phyloP scores from a whole-genome alignment of 2,329 filamentous ascomycete genomes.

The Beauveria rudraprayagi region DNA sequence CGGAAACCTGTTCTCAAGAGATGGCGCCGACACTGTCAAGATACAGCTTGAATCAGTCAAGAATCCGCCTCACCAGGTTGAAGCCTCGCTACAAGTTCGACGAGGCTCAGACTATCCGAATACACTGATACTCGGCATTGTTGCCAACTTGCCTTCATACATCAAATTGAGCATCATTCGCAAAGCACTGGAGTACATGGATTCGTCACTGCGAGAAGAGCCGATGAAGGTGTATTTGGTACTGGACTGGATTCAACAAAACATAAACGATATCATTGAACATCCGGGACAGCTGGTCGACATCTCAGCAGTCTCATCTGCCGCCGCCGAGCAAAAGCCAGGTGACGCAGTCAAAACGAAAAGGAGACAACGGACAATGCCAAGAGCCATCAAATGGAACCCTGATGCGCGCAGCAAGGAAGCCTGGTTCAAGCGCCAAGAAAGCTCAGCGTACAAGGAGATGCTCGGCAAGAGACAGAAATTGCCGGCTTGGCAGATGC shows the following conservation, averaged over 20 bases:
- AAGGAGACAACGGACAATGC: constrained; percentile 35
- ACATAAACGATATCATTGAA: constrained; percentile 74
- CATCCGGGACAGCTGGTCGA: constrained; percentile 77
- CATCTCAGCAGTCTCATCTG: constrained; percentile 70
- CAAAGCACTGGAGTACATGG: constrained; percentile 63
- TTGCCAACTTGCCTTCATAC: constrained; percentile 73
- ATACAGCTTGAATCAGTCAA: constrained; percentile 55
- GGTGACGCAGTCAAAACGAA: constrained; percentile 19
- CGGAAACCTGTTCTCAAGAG: constrained; percentile 59
- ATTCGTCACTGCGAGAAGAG: constrained; percentile 65
- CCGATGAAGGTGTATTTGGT: constrained; percentile 85
- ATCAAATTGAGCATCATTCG: constrained; percentile 85
- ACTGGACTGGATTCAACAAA: constrained; percentile 84
- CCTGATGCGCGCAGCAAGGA: constrained; percentile 52
- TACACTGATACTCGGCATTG: constrained; percentile 60
- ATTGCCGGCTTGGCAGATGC: constrained; percentile 82
- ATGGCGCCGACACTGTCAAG: constrained; percentile 57
- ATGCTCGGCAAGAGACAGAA: constrained; percentile 67
- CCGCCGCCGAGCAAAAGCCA: constrained; percentile 46
- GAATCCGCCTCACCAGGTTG: constrained; percentile 43
- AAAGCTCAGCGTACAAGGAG: constrained; percentile 55
- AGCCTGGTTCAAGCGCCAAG: constrained; percentile 63
- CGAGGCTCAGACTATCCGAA: constrained; percentile 67
- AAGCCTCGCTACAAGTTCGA: constrained; percentile 57
- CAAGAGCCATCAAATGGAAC: constrained; percentile 56